Conservation (phyloP, 2,329 filamentous ascomycete genomes). For the Pseudogymnoascus sp. region DNA sequence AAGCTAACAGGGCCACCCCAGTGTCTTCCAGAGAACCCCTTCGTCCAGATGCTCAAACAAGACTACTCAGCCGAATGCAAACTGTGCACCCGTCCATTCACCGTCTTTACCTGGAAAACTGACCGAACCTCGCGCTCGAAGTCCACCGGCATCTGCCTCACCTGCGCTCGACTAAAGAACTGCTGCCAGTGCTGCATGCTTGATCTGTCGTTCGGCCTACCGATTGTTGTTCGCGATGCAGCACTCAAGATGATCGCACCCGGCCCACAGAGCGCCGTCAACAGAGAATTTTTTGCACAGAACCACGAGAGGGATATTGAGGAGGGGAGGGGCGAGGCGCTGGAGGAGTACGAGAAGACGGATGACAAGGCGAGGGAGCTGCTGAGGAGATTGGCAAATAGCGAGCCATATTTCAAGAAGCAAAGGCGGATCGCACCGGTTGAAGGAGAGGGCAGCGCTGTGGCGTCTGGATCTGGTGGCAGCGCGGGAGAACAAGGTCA, state of each 20-base stretch:
- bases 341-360: slow-evolving; percentile 92
- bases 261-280: slow-evolving; percentile 84
- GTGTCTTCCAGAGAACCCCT: slow-evolving; percentile 92
- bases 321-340: slow-evolving; percentile 67
- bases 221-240: slow-evolving; percentile 89
- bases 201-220: slow-evolving; percentile 89
- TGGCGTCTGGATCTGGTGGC: slow-evolving; percentile 34
- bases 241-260: slow-evolving; percentile 97
- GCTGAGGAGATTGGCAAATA: slow-evolving; percentile 73
- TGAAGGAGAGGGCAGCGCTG: slow-evolving; percentile 31
- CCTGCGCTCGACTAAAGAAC: slow-evolving; percentile 94
- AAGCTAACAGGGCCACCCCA: slow-evolving; percentile 30
- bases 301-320: slow-evolving; percentile 95
- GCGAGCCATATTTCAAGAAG: slow-evolving; percentile 92
- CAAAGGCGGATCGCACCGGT: slow-evolving; percentile 64
- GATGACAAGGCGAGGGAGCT: slow-evolving; percentile 94
- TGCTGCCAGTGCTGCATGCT: slow-evolving; percentile 99
- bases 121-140: slow-evolving; percentile 88
- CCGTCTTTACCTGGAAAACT: slow-evolving; percentile 89
- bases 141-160: slow-evolving; percentile 90
- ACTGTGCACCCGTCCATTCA: slow-evolving; percentile 88
- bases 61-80: slow-evolving; percentile 74
- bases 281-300: slow-evolving; percentile 95
- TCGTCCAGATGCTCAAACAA: slow-evolving; percentile 98
- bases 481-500: slow-evolving; percentile 24